Conservation (phyloP, 768 basidiomycete genomes). For the Rickenella mellea region DNA sequence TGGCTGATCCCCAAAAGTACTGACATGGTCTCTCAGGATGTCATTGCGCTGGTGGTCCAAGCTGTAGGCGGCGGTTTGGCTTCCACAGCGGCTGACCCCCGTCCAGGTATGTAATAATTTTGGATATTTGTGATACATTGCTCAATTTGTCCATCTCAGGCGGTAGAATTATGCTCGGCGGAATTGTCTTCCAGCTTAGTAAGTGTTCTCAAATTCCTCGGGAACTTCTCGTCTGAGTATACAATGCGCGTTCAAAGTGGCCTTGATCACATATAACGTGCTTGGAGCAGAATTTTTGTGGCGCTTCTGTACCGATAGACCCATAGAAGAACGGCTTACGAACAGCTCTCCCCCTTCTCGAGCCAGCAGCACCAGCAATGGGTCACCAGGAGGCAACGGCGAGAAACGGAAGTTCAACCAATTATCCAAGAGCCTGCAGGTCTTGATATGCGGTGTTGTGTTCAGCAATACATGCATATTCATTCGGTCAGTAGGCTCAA, state of each 20-base stretch:
- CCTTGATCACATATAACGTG: not conserved
- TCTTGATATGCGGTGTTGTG: not conserved
- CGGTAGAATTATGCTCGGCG: not conserved
- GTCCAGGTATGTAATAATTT: not conserved
- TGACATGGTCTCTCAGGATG: not conserved
- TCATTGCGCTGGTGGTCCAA: conserved; percentile 2
- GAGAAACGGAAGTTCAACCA: too few species aligned
- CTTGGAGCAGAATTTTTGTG: not conserved
- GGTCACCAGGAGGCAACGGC: too few species aligned
- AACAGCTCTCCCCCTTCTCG: not conserved
- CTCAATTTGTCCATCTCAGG: not conserved
- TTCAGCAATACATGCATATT: not conserved
- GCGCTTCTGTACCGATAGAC: not conserved
- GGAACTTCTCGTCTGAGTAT: not conserved
- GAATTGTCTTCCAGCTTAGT: conserved; percentile 1
- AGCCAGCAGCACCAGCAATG: not conserved
- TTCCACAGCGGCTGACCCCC: not conserved
- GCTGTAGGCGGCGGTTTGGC: conserved; percentile 1
- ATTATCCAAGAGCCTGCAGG: not conserved
- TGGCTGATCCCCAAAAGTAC: not conserved
- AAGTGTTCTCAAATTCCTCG: not conserved
- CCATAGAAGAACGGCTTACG: not conserved
- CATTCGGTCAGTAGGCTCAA: not conserved
- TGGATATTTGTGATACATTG: not conserved
- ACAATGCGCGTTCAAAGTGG: not conserved